Evolutionary conservation across 2,329 filamentous ascomycete genomes (phyloP), one percentile per base, ranked within the genome.

Genomic region (Cladosporium phlei): DNA sequence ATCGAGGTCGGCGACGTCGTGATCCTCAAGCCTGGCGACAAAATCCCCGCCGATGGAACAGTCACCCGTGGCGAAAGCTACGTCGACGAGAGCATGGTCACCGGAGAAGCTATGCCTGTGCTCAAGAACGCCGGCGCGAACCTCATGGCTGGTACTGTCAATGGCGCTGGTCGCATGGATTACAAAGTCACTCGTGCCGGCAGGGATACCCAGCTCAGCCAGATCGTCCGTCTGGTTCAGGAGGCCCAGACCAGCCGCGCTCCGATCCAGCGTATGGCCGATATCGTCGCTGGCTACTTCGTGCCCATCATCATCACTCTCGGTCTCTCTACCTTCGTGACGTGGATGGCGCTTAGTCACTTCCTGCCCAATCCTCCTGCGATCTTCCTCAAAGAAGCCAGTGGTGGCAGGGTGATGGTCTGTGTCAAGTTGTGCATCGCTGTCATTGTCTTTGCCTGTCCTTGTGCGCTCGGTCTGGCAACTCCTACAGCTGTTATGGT

Each of bases 401-500:
- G 86, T 60, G 93, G 93, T 52, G 93, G 93, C 47, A 91, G 88
- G 64, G 74, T 96, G 53, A 96, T 98, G 87, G 88, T 97, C 2
- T 98, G 93, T 64, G 74, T 97, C 53, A 94, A 97, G 72, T 82
- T 98, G 12, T 97, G 93, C 69, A 98, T 98, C 58, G 95, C 93
- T 0, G 93, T 98, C 55, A 95, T 98, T 61, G 93, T 97, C 16
- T 96, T 98, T 66, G 93, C 93, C 4, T 98, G 93, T 62, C 93
- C 93, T 14, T 98, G 93, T 63, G 93, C 93, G 1, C 80, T 98
- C n/a, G 93, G 93, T 47, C 77, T 98, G 14, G 90, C 89, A 19
- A 97, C 93, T 1, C 93, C 93, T 2, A 98, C 93, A 0, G 93
- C 93, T 2, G 90, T 98, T 64, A 97, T 98, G 93, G 93, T 98